Conservation (phyloP, 208 protist genomes). For the Acanthamoeba healyi region DNA sequence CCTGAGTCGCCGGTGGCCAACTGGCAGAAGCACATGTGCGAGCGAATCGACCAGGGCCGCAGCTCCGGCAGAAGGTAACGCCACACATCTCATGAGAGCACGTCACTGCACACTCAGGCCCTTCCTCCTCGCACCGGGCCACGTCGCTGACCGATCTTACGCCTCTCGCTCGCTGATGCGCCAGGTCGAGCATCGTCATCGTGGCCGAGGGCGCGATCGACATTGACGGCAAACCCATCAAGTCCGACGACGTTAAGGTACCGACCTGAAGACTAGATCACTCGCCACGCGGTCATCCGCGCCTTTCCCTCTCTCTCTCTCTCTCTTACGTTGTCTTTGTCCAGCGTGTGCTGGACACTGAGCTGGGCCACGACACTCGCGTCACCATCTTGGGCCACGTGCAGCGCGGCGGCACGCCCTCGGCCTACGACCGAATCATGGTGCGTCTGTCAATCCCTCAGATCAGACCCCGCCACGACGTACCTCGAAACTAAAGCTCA, state of each 20-base stretch:
- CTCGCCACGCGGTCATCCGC: too few species aligned
- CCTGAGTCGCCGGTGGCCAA: constrained; percentile 85
- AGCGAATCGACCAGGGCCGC: constrained; percentile 55
- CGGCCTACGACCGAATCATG: constrained; percentile 87
- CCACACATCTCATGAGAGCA: not conserved
- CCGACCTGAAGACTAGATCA: too few species aligned
- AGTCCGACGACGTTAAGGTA: constrained; percentile 75
- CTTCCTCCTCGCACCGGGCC: too few species aligned
- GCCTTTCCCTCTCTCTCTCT: not conserved
- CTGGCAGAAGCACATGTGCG: constrained; percentile 85
- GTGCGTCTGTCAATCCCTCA: too few species aligned
- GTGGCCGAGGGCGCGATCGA: constrained; percentile 88
- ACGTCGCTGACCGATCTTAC: too few species aligned
- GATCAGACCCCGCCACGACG: too few species aligned
- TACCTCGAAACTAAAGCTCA: too few species aligned
- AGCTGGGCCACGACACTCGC: constrained; percentile 83
- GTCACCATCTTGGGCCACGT: constrained; percentile 89
- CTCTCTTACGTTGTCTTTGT: not conserved
- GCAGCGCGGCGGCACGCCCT: constrained; percentile 87
- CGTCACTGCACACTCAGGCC: too few species aligned
- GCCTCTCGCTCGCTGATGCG: too few species aligned
- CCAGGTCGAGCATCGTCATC: constrained; percentile 82
- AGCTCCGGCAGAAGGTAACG: not conserved
- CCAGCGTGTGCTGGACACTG: constrained; percentile 62
- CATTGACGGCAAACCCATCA: constrained; percentile 83